phyloP scores from a whole-genome alignment of 768 basidiomycete species.

The Russula sp. region DNA sequence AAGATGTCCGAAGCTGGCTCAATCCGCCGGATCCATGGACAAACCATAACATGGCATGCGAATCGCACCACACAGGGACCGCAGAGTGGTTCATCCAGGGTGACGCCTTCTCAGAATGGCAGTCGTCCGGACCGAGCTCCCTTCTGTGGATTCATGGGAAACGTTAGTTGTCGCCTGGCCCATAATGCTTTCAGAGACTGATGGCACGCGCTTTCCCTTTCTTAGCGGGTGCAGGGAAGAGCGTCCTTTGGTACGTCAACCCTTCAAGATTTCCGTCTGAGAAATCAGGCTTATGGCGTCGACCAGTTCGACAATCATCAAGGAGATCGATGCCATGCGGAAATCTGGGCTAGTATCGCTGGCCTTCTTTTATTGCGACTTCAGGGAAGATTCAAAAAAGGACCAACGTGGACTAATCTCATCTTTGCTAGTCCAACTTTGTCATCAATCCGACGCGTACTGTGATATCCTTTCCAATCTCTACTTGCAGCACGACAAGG shows the following conservation, averaged over 20 bases:
- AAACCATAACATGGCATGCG: neutral
- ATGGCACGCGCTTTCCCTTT: neutral
- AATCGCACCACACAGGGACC: neutral
- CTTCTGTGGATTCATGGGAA: neutral
- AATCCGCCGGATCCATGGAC: conserved; percentile 7
- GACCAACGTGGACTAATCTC: neutral
- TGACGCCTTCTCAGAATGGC: neutral
- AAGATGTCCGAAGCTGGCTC: neutral
- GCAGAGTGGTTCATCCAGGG: neutral
- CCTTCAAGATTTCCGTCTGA: neutral
- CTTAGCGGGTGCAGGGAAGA: neutral
- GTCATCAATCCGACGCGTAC: neutral
- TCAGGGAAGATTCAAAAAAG: neutral
- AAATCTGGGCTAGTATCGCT: neutral
- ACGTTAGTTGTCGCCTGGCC: neutral
- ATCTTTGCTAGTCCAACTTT: conserved; percentile 2
- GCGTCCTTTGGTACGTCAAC: conserved; percentile 1
- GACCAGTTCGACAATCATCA: neutral
- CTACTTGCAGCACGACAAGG: neutral
- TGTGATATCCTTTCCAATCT: neutral
- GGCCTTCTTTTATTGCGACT: neutral
- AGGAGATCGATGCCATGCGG: neutral
- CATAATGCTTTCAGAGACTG: neutral
- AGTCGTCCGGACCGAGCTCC: neutral
- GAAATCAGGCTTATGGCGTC: neutral